A percentile compares a stretch with the other conserved stretches of the same genome.
phyloP scores from a whole-genome alignment of 352 stramenopile species.

The Halophytophthora batemanensis region DNA sequence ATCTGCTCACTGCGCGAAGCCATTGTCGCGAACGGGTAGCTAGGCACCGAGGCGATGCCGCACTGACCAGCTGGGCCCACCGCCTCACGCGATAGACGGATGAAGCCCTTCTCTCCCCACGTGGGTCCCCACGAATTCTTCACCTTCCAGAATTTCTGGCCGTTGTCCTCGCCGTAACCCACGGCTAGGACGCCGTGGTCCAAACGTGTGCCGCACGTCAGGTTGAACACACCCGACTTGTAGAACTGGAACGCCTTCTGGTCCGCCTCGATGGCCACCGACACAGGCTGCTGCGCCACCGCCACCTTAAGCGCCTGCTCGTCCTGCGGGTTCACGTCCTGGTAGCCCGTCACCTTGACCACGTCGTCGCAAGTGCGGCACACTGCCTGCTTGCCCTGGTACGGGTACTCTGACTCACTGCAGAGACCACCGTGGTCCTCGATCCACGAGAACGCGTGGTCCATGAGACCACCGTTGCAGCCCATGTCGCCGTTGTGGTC shows the following conservation, averaged over 20 bases:
- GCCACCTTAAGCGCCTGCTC: conserved; percentile 84
- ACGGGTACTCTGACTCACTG: conserved; percentile 95
- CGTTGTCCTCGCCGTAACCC: conserved; percentile 87
- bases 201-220: conserved; percentile 56
- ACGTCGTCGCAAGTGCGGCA: conserved; percentile 83
- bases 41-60: conserved; percentile 89
- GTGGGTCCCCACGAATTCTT: conserved; percentile 92
- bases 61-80: conserved; percentile 93
- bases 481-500: conserved; percentile 93
- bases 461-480: conserved; percentile 97
- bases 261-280: conserved; percentile 84
- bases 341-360: conserved; percentile 80
- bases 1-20: conserved; percentile 16
- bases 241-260: conserved; percentile 84
- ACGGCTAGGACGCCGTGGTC: conserved; percentile 94
- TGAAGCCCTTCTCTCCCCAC: conserved; percentile 90
- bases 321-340: conserved; percentile 69
- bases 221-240: conserved; percentile 66
- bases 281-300: conserved; percentile 79
- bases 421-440: conserved; percentile 90
- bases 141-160: conserved; percentile 93
- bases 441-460: conserved; percentile 97
- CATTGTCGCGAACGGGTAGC: conserved; percentile 55
- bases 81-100: conserved; percentile 75
- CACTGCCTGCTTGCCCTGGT: conserved; percentile 71